A percentile compares a stretch with the other conserved stretches of the same genome.
Evolutionary conservation across 202 grass and related monocot species (phyloP).

Genomic region (Elaeis oleifera): DNA sequence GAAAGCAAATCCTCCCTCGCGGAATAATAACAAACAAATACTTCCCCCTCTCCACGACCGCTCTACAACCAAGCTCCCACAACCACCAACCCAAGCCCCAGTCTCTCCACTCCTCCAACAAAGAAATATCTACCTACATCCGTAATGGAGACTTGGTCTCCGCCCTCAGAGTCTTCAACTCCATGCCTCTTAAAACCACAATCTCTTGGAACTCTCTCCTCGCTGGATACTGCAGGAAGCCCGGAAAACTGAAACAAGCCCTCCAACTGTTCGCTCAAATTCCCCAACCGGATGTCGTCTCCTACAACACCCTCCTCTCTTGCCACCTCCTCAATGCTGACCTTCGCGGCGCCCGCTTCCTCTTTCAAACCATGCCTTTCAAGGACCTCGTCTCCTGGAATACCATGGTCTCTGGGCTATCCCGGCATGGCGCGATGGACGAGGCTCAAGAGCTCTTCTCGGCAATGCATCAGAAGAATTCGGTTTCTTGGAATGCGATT

Average conservation of each 20-base stretch:
- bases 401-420: conserved; percentile 43
- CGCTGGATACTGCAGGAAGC: conserved; percentile 9
- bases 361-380: conserved; percentile 31
- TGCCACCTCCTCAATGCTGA: conserved; percentile 36
- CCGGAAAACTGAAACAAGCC: conserved; percentile 15
- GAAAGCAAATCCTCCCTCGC: too few species aligned
- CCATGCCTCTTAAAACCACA: conserved; percentile 16
- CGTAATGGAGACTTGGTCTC: conserved; percentile 15
- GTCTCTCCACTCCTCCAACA: conserved; percentile 19
- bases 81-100: too few species aligned
- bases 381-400: conserved; percentile 41
- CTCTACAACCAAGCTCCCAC: too few species aligned
- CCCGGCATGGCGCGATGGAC: conserved; percentile 24
- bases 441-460: conserved; percentile 32
- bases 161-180: conserved; percentile 20
- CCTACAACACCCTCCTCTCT: conserved; percentile 52
- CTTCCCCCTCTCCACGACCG: too few species aligned
- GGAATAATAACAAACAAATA: too few species aligned
- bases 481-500: conserved; percentile 43
- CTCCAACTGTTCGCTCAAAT: conserved; percentile 32
- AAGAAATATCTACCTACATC: conserved; percentile 26
- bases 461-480: conserved; percentile 32
- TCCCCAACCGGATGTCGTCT: conserved; percentile 31
- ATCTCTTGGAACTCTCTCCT: conserved; percentile 42
- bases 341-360: conserved; percentile 22